Conservation (phyloP, 2,329 filamentous ascomycete species). For the Aspergillus transmontanensis region DNA sequence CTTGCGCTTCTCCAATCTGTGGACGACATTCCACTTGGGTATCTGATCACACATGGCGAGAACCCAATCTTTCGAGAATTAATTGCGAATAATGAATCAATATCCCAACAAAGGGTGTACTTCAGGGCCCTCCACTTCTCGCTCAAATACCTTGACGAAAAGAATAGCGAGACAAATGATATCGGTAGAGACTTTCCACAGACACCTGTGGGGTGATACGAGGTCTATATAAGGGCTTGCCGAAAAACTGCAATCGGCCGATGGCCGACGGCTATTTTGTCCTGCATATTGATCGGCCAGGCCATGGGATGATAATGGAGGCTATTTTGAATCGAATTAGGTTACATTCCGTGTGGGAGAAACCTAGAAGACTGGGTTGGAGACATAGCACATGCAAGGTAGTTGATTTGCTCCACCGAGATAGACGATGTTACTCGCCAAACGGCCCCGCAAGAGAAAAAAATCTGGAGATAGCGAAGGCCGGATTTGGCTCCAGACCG, state of each 20-base stretch:
- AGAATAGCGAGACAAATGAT: not conserved
- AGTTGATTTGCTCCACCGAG: not conserved
- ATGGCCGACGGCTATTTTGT: not conserved
- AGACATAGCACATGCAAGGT: not conserved
- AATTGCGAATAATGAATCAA: no score
- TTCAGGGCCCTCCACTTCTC: not conserved
- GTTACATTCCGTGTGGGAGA: constrained; percentile 8
- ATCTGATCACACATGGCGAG: constrained; percentile 42
- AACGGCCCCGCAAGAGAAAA: not conserved
- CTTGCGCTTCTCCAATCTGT: constrained; percentile 57
- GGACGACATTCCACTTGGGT: constrained; percentile 52
- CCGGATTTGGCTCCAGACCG: not conserved
- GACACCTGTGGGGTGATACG: not conserved
- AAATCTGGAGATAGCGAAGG: not conserved
- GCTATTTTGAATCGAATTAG: not conserved
- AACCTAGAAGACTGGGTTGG: not conserved
- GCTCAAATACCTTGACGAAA: not conserved
- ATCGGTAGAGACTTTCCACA: not conserved
- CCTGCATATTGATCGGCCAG: not conserved
- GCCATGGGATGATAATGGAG: not conserved
- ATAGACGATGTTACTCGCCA: not conserved
- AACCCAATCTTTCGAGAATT: not conserved
- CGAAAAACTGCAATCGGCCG: not conserved
- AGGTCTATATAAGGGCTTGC: not conserved
- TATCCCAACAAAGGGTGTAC: no score